phyloP scores from a whole-genome alignment of 768 basidiomycete species.

The Macrocybe gigantea region DNA sequence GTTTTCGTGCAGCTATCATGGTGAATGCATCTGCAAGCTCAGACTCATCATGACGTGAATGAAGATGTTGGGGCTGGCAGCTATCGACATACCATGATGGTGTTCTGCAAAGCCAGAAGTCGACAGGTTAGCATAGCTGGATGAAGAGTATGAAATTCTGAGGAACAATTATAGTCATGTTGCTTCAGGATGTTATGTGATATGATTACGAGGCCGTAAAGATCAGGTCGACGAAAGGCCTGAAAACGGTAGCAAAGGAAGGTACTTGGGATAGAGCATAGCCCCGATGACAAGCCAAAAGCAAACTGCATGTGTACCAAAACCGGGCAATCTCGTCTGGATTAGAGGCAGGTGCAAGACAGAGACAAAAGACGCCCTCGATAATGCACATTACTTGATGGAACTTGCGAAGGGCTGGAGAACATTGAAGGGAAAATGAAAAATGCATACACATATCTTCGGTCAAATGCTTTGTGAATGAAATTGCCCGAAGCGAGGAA shows the following conservation, averaged over 20 bases:
- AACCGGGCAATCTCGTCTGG: too few species aligned
- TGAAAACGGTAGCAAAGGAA: neutral
- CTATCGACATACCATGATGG: too few species aligned
- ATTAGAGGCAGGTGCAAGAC: neutral
- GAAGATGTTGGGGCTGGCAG: too few species aligned
- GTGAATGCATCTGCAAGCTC: too few species aligned
- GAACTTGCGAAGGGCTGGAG: neutral
- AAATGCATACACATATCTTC: conserved; percentile 41
- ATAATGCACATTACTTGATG: conserved; percentile 21
- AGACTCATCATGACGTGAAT: too few species aligned
- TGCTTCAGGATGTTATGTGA: conserved; percentile 38
- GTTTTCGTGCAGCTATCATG: too few species aligned
- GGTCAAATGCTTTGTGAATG: conserved; percentile 44
- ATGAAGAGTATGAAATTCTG: too few species aligned
- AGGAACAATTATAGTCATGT: neutral
- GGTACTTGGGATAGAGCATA: conserved; percentile 30
- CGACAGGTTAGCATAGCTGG: too few species aligned
- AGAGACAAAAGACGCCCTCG: conserved; percentile 16
- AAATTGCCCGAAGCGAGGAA: conserved; percentile 37
- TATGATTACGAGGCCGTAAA: conserved; percentile 27
- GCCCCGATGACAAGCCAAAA: conserved; percentile 23
- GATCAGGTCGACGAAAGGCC: neutral
- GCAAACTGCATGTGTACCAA: conserved; percentile 31
- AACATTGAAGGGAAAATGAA: too few species aligned
- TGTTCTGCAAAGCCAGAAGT: too few species aligned